Base-by-base conservation (phyloP, 352 stramenopile genomes). In the Hyaloperonospora arabidopsidis region DNA sequence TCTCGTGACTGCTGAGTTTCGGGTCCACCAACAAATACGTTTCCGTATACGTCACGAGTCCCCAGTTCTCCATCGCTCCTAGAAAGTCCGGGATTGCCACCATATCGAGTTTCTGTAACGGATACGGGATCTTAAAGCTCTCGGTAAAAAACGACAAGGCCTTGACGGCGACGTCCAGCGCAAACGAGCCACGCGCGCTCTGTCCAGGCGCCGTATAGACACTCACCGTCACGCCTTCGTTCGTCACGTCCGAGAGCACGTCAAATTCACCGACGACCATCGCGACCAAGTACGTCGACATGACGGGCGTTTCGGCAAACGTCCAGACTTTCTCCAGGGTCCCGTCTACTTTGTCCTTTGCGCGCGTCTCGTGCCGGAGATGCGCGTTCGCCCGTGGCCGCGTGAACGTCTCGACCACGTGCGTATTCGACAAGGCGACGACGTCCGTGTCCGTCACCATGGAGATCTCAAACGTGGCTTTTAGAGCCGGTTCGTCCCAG, bases 101-200 rank as follows among this genome's bases (percentile, higher is more conserved):
- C 92, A 99, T 98, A 69, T 99, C 96, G 46, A 98, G 71, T 76
- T 99, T 99, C 46, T 96, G 95, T 10, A 99, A 66, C 11, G 96
- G 97, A 74, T 99, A 99, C 21, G 74, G 69, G 29, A 92, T 87
- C 22, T 71, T 74, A 48, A 92, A 89, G n/a, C 59, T 74, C 17
- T 87, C 49, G 2, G 72, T 70, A 62, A 87, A 90, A 54, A 90
- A 92, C 11, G 72, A 78, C 19, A 92, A 62, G 32, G 76, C 75
- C 39, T 85, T 77, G 29, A 67, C 67, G 7, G 57, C 80, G 2
- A 86, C 76, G 18, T 84, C 64, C 0, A 99, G 77, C 10, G 94
- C 95, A 72, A 98, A 99, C 6, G 84, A 61, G 5, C 95, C 96
- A 29, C 81, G 74, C 21, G 95, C 76, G 55, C 79, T 91, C 65